Base-by-base conservation (phyloP, 192 early-diverging fungal genomes). In the Coemansia asiatica region DNA sequence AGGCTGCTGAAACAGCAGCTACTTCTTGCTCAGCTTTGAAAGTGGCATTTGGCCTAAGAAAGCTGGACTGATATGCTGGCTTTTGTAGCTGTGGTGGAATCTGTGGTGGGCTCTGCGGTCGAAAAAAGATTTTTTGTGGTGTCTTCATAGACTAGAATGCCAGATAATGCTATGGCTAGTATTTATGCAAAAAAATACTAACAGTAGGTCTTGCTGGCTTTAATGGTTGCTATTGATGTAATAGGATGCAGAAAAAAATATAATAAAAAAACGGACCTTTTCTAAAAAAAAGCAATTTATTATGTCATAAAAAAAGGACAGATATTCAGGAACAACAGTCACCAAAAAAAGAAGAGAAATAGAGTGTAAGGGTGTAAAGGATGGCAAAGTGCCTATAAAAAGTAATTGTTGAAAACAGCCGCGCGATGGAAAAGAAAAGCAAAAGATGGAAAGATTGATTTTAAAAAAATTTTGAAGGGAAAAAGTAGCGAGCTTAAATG, bases 131-230 rank as follows among this genome's bases (percentile, higher is more conserved):
- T 26, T 29, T 19, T 26, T 9, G 54, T 56, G 54, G n/a, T 19
- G n/a, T 29, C 27, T 56, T 31, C 54, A 56, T 56, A 56, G 54
- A 29, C 54, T 31, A 44, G 40, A 44, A 22, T 8, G 50, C 50
- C 2, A 27, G 50, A 53, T 19, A 27, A 22, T 53, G 40, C 40
- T 18, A 8, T 15, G 40, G 16, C 40, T 44, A 10, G 40, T 44
- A 21, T 48, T 4, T 21, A 21, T 48, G 47, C n/a, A n/a, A n/a
- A n/a, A n/a, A n/a, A n/a, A n/a, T n/a, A n/a, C n/a, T n/a, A n/a
- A n/a, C n/a, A n/a, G n/a, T n/a, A n/a, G n/a, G n/a, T n/a, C n/a
- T n/a, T n/a, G n/a, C n/a, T n/a, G n/a, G n/a, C n/a, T n/a, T n/a
- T n/a, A n/a, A n/a, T n/a, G n/a, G n/a, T n/a, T n/a, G n/a, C n/a